Base-by-base conservation (phyloP, 2,329 filamentous ascomycete species). In the Cyphellophora attinorum region DNA sequence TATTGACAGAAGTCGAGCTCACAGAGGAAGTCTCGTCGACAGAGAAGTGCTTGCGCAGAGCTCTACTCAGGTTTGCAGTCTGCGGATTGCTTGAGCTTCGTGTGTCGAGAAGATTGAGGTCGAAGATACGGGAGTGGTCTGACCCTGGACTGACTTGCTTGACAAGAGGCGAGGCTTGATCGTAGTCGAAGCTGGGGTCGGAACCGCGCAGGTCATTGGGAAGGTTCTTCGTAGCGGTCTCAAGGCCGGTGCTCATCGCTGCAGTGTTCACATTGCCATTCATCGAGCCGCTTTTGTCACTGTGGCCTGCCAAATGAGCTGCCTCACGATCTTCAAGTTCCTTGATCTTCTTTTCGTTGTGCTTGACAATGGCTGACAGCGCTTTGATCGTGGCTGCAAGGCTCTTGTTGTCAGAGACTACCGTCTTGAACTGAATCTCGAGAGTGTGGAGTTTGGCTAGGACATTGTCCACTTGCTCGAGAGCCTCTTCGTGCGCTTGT, bases 1-100 rank as follows among this genome's bases (percentile, higher is more conserved):
- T 40, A 3, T 5, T 18, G 11, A 28, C 27, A 10, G 12, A 6
- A 19, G 35, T 35, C 14, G 23, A 6, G 12, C 19, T 18, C 23
- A 15, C 32, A 16, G 16, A 27, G 12, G 15, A 14, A 25, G 15
- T 12, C n/a, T 32, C 37, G 11, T 33, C 35, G 16, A 41, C 33
- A 4, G 34, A 34, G 30, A 45, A 42, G 35, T 46, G 39, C 31
- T 41, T 44, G 25, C 41, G 43, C 14, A 44, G 34, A 27, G 41
- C 42, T 13, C 32, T 31, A 11, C 37, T 36, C 19, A 41, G 31
- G 12, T 32, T 27, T 19, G 39, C 31, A 10, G 19, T 37, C 14
- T 30, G 35, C 13, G 39, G 39, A 11, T 34, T 18, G 12, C 33
- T 34, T 12, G 31, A 18, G 5, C 35, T 34, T 10, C 34, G 35